Percentiles rank a stretch among this genome's conserved stretches.
These are phyloP conservation scores for Lactarius quietus DNA, from an alignment of 768 basidiomycete species.

Conservation along the genomic window DNA sequence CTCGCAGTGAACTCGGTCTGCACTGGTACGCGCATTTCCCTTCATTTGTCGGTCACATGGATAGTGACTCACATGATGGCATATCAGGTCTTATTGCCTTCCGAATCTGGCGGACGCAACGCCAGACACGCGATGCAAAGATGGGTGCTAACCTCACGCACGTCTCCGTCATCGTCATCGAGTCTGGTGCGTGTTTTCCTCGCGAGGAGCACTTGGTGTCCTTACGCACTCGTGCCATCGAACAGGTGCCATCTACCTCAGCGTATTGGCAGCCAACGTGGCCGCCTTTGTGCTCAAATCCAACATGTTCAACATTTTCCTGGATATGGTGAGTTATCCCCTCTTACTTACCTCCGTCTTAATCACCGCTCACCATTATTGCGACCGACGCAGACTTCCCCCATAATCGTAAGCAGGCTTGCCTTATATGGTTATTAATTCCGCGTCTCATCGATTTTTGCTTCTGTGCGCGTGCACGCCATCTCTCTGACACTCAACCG, in stretches of 20 bases:
- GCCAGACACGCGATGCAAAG: constrained; percentile 23
- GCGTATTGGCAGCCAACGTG: constrained; percentile 12
- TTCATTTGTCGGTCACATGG: neutral
- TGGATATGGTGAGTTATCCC: constrained; percentile 15
- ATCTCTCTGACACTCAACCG: too few relatives aligned
- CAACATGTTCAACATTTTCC: constrained; percentile 22
- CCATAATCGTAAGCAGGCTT: constrained; percentile 21
- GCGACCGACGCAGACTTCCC: constrained; percentile 20
- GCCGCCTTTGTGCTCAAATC: constrained; percentile 5
- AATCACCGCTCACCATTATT: constrained; percentile 13
- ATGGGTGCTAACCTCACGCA: constrained; percentile 19
- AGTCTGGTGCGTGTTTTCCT: constrained; percentile 16
- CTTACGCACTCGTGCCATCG: neutral
- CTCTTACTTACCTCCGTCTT: neutral
- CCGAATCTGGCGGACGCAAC: constrained; percentile 23
- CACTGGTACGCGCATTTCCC: constrained; percentile 9
- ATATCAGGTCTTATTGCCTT: constrained; percentile 19
- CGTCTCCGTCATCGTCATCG: constrained; percentile 19
- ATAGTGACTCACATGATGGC: neutral
- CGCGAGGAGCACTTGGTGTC: neutral
- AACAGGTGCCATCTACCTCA: constrained; percentile 20
- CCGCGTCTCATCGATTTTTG: neutral
- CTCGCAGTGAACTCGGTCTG: constrained; percentile 20
- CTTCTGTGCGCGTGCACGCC: neutral
- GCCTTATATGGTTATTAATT: neutral